These are phyloP conservation scores for Ophiostoma piceae DNA, from an alignment of 2,329 filamentous ascomycete species.

Conservation along the genomic window DNA sequence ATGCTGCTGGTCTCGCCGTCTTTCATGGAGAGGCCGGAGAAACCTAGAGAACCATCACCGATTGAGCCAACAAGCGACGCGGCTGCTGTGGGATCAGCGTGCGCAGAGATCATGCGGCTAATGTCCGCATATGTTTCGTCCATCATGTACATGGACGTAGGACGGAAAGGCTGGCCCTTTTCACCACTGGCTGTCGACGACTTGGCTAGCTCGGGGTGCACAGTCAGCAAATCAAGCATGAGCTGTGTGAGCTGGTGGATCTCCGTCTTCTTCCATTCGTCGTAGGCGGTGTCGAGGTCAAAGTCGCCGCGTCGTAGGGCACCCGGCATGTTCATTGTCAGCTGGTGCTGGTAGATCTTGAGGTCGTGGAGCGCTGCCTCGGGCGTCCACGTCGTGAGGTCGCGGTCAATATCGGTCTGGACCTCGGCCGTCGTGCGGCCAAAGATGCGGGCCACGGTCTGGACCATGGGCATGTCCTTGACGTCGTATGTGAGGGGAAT, in stretches of 20 bases:
- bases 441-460: slow-evolving; percentile 81
- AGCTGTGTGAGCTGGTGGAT: slow-evolving; percentile 81
- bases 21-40: slow-evolving; percentile 60
- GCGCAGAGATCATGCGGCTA: slow-evolving; percentile 46
- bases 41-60: slow-evolving; percentile 62
- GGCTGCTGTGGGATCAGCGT: slow-evolving; percentile 32
- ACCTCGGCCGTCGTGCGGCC: slow-evolving; percentile 71
- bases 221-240: slow-evolving; percentile 84
- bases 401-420: slow-evolving; percentile 79
- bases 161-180: slow-evolving; percentile 54
- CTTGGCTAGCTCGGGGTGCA: slow-evolving; percentile 79
- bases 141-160: slow-evolving; percentile 41
- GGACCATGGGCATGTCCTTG: slow-evolving; percentile 93
- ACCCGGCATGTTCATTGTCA: slow-evolving; percentile 72
- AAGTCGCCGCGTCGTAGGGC: slow-evolving; percentile 83
- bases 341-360: slow-evolving; percentile 85
- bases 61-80: slow-evolving; percentile 34
- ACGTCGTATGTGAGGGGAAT: slow-evolving; percentile 84
- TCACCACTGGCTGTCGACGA: slow-evolving; percentile 55
- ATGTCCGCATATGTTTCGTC: slow-evolving; percentile 52
- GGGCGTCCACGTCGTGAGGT: slow-evolving; percentile 81
- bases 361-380: slow-evolving; percentile 85
- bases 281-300: slow-evolving; percentile 80
- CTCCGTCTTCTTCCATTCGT: slow-evolving; percentile 88
- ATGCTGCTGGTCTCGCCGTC: slow-evolving; percentile 43